Base-by-base conservation (phyloP, 2,329 filamentous ascomycete genomes). In the Microascus cirrosus region DNA sequence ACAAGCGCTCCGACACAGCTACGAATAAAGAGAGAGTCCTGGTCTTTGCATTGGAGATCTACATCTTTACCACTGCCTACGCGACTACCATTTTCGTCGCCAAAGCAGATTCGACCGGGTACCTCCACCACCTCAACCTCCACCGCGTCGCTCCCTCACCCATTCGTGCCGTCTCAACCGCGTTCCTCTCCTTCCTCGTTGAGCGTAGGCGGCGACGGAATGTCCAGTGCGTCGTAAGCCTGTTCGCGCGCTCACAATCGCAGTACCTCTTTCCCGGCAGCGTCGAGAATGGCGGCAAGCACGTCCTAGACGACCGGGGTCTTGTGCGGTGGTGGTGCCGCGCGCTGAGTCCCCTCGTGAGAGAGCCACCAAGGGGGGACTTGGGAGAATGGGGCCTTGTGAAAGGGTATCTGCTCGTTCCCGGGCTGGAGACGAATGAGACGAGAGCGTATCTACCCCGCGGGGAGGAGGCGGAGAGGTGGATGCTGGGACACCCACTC, bases 261-360 rank as follows among this genome's bases (percentile, higher is more conserved):
- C 94, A 97, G 67, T 99, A 99, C 65, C 80, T 99, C 15, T 99
- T 97, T 68, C 92, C 94, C 0, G 90, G 90, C 0, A 97, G 93
- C 66, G 83, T 91, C 45, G 86, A 95, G 60, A 93, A 96, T 68
- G 71, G 73, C 20, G 82, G 82, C 2, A 99, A 99, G 68, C 94
- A 99, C 73, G 87, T 99, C 0, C 76, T 97, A 10, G 90, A 96
- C 65, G 94, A 99, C 65, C 80, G 91, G 35, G 90, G 89, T 0
- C 75, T 99, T 56, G 89, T 99, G 22, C 90, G 86, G 65, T 99
- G 94, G 94, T 99, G 94, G 94, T 96, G 91, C 67, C 86, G 83
- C 18, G 89, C 93, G 12, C 73, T 96, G 13, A 87, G 96, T 66
- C 87, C 89, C 0, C 76, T 96, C 3, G 71, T 95, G 12, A 74